Evolutionary conservation across 139 green algal genomes (phyloP), one percentile per base, ranked within the genome.

Genomic region (Tetradesmus lagerheimii): DNA sequence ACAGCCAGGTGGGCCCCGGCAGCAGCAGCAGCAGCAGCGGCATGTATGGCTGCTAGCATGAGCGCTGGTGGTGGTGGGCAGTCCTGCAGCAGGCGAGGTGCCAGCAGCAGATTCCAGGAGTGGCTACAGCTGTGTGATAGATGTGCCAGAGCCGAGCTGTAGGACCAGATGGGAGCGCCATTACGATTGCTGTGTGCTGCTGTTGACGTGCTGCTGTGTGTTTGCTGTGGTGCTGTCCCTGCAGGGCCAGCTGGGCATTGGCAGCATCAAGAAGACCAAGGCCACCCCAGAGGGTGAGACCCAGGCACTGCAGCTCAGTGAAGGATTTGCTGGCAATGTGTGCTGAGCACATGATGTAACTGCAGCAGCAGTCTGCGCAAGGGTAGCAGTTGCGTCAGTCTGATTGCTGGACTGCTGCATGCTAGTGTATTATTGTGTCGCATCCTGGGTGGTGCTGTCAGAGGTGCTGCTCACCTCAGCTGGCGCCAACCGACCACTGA

Each of bases 221-320:
- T 6, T 0, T 71, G 57, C 57, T 71, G 37, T 88, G 25, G 64
- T 78, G 29, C 18, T 82, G 43, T n/a, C n/a, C 15, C 88, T 92
- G 90, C 84, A 95, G 88, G 97, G 97, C 8, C 97, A 99, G 91
- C 94, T 95, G 62, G 97, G 96, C 29, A 95, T 93, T 8, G 96
- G 96, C 47, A 89, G 15, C 47, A 92, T 97, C 39, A 96, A 95
- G 88, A 97, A 95, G 87, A 31, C 85, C 84, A 95, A 96, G 87
- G 27, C 91, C 41, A 91, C 93, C 76, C 57, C 43, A 62, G 93
- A 96, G 89, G 95, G 95, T 97, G 84, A 62, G 88, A 11, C 15
- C 35, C 35, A 82, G 76, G 35, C n/a, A 37, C 78, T 37, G 39
- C 78, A 84, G 78, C 77, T 37, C 62, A 29, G 43, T 9, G 8